These are phyloP conservation scores for Xylaria sp. DNA, from an alignment of 2,329 filamentous ascomycete species.

Conservation along the genomic window DNA sequence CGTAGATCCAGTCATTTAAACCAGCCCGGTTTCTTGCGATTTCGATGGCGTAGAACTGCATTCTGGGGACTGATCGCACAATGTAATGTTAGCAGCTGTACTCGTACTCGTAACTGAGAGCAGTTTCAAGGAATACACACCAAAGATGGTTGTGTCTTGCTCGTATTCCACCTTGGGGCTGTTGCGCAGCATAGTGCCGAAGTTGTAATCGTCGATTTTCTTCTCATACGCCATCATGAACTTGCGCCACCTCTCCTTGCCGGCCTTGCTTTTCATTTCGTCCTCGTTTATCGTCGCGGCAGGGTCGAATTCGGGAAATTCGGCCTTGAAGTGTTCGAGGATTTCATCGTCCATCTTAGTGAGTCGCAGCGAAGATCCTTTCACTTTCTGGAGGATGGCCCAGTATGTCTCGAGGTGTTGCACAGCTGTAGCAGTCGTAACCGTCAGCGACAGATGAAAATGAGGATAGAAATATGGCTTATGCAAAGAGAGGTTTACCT, in stretches of 20 bases:
- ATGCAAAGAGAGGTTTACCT: constrained; percentile 55
- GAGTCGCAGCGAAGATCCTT: constrained; percentile 84
- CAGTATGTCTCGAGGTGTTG: constrained; percentile 98
- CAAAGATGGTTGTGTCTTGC: constrained; percentile 89
- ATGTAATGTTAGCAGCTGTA: constrained; percentile 42
- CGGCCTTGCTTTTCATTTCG: constrained; percentile 94
- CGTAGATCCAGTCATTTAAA: constrained; percentile 96
- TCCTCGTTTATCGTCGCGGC: constrained; percentile 83
- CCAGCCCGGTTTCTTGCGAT: constrained; percentile 83
- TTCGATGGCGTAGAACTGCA: constrained; percentile 85
- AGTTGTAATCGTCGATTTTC: constrained; percentile 96
- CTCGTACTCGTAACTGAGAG: constrained; percentile 35
- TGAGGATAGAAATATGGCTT: too few relatives aligned
- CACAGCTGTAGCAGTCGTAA: constrained; percentile 62
- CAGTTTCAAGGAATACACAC: constrained; percentile 48
- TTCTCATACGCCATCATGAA: constrained; percentile 96
- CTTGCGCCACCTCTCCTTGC: constrained; percentile 92
- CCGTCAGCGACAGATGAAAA: not conserved
- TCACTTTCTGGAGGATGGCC: constrained; percentile 89
- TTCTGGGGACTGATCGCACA: constrained; percentile 52
- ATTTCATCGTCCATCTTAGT: constrained; percentile 97
- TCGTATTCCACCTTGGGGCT: constrained; percentile 84
- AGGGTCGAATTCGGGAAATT: constrained; percentile 93
- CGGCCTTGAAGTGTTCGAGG: constrained; percentile 81
- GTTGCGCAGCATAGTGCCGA: constrained; percentile 88